Evolutionary conservation across 306 rosid species (phyloP), one percentile per base, ranked within the genome.

Genomic region (Trifolium dubium): DNA sequence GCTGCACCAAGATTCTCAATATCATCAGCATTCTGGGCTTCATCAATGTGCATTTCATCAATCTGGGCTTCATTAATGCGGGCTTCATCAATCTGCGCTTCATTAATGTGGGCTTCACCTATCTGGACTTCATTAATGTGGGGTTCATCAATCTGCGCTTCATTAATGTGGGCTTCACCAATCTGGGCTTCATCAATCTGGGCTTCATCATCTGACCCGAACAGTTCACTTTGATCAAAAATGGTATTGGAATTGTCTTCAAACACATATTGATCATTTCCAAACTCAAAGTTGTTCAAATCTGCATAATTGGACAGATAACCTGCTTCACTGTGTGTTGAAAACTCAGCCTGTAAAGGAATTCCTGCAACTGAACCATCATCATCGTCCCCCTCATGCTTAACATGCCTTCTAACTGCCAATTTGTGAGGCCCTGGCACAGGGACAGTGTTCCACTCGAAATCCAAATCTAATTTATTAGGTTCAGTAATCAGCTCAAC

Each of bases 391-490:
- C 85, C 97, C 70, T 87, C 97, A 6, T 35, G 88, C 84, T 90
- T 94, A 71, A 80, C 78, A 13, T 86, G 87, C 86, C 99, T 83
- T 78, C 99, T 82, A 65, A 95, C 88, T 2, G 89, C 97, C 70
- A 92, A 88, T 85, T 95, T 95, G 69, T 73, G 88, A 15, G 80
- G 97, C 74, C 85, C 90, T 31, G 82, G 87, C 74, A 64, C 87
- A 77, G 84, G 60, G 64, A 75, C 71, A 76, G 72, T 17, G 71
- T 85, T 88, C 97, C 89, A 83, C 60, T 88, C 91, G 68, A 61
- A 71, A 79, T 89, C 90, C 60, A 68, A 72, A 40, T 88, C 90
- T 32, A 79, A 39, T 58, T 73, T 71, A 73, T 73, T 79, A 73
- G 84, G 86, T 32, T 85, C 93, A 50, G 90, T 79, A 41, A 95